phyloP scores from a whole-genome alignment of 2,329 filamentous ascomycete genomes.

The Magnaporthales sp. region DNA sequence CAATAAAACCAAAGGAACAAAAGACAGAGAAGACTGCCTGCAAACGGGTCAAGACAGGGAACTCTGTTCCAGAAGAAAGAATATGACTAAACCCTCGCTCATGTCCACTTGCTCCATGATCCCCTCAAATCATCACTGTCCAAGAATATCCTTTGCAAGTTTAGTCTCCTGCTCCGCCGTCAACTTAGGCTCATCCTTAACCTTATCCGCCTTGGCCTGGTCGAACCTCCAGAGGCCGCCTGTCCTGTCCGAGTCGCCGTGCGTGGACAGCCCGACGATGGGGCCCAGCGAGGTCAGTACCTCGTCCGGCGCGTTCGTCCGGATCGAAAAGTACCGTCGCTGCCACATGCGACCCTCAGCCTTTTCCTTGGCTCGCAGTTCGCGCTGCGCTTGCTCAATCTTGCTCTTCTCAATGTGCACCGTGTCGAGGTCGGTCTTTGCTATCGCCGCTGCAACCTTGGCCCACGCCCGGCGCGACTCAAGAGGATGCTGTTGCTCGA shows the following conservation, averaged over 20 bases:
- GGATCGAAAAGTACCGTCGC: slow-evolving; percentile 66
- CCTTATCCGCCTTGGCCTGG: slow-evolving; percentile 32
- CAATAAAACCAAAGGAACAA: not conserved
- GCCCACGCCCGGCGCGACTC: slow-evolving; percentile 83
- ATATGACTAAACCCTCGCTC: not conserved
- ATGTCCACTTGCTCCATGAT: not conserved
- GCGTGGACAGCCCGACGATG: slow-evolving; percentile 34
- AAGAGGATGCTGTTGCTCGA: slow-evolving; percentile 70
- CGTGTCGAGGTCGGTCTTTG: slow-evolving; percentile 73
- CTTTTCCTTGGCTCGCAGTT: slow-evolving; percentile 62
- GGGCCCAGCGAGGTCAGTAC: slow-evolving; percentile 36
- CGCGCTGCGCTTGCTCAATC: slow-evolving; percentile 83
- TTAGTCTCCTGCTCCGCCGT: slow-evolving; percentile 24
- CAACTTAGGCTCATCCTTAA: slow-evolving; percentile 17
- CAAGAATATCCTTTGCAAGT: slow-evolving; percentile 23
- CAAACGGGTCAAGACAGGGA: not conserved
- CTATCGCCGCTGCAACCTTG: slow-evolving; percentile 74
- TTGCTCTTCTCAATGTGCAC: slow-evolving; percentile 73
- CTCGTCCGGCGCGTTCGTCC: slow-evolving; percentile 33
- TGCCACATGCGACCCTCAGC: slow-evolving; percentile 72
- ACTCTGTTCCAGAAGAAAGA: not conserved
- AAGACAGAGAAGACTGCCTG: not conserved
- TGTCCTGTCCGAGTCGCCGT: slow-evolving; percentile 51
- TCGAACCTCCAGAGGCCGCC: slow-evolving; percentile 54
- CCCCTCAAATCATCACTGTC: slow-evolving; percentile 17